Base-by-base conservation (phyloP, 768 basidiomycete species). In the Pleurotus giganteus region DNA sequence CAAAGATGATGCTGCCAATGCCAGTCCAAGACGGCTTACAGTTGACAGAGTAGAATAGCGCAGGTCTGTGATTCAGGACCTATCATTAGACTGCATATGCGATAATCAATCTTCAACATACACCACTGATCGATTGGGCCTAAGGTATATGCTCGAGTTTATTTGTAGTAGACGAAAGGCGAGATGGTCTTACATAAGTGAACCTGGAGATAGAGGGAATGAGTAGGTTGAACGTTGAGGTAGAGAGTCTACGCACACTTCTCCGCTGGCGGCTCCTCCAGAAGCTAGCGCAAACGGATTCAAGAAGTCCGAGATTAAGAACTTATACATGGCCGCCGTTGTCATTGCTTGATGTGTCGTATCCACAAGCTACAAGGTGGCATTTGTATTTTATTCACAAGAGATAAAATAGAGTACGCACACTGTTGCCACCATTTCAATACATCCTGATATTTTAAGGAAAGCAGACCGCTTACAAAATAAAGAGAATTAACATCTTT, bases 311-410 rank as follows among this genome's bases (percentile, higher is more conserved):
- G 32, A 19, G 21, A 51, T 51, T 8, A 51, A 12, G 23, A 51
- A 51, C n/a, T 37, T 34, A 17, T 51, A 51, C 49, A 51, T 51
- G 4, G 49, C 31, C 13, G 49, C 49, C 12, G 49, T 36, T 21
- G 23, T 51, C 49, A 51, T 51, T 23, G 49, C 31, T 24, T 51
- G 49, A 51, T 51, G 49, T 7, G 34, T 37, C 4, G 49, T 51
- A 19, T 51, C 49, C 13, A 51, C 49, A 7, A 51, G 4, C 49
- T 51, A 19, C n/a, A 2, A 29, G n/a, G 26, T 17, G n/a, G 28
- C 43, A 31, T 27, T 28, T 15, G n/a, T 21, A 27, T 4, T 27
- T 15, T 47, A 47, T 9, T 31, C 43, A n/a, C n/a, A 7, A 27
- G 4, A 31, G 15, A 27, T 27, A 28, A 15, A 8, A 21, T 12